Evolutionary conservation across 345 rosid species (phyloP).

Genomic region (Populus euphratica): DNA sequence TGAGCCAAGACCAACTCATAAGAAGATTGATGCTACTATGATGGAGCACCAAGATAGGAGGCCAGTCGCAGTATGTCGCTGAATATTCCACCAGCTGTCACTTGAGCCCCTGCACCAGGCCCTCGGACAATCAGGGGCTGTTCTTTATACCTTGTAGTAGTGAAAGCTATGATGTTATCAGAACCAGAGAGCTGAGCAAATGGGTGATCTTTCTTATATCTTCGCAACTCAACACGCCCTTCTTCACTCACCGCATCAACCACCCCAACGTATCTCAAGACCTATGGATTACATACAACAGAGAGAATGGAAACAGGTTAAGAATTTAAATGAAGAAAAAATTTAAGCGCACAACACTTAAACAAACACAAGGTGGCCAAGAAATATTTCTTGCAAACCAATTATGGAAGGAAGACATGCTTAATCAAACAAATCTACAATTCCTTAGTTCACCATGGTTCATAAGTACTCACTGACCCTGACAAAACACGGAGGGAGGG

Average conservation of each 20-base stretch:
- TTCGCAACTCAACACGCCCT: conserved; percentile 69
- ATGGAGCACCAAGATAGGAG: conserved; percentile 93
- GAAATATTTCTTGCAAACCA: not conserved
- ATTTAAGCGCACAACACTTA: not conserved
- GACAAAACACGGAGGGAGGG: not conserved
- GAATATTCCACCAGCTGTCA: conserved; percentile 97
- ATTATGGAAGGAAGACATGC: not conserved
- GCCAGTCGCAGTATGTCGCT: conserved; percentile 84
- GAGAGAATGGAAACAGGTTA: not conserved
- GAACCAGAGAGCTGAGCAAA: conserved; percentile 90
- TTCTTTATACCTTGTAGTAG: conserved; percentile 78
- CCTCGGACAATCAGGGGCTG: conserved; percentile 96
- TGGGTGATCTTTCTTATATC: conserved; percentile 79
- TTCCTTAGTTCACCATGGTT: not conserved
- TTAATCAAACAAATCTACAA: not conserved
- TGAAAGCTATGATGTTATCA: conserved; percentile 93
- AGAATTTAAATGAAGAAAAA: not conserved
- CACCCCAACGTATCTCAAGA: conserved; percentile 87
- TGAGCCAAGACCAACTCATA: not conserved
- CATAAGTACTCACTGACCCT: not conserved
- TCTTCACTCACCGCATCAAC: conserved; percentile 59
- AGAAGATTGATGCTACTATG: conserved; percentile 28
- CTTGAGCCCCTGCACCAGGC: conserved; percentile 98
- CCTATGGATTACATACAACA: conserved; percentile 38
- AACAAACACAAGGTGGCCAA: not conserved